These are phyloP conservation scores for Suhomyces choctaworum DNA, from an alignment of 1,139 yeast genomes.

Conservation along the genomic window DNA sequence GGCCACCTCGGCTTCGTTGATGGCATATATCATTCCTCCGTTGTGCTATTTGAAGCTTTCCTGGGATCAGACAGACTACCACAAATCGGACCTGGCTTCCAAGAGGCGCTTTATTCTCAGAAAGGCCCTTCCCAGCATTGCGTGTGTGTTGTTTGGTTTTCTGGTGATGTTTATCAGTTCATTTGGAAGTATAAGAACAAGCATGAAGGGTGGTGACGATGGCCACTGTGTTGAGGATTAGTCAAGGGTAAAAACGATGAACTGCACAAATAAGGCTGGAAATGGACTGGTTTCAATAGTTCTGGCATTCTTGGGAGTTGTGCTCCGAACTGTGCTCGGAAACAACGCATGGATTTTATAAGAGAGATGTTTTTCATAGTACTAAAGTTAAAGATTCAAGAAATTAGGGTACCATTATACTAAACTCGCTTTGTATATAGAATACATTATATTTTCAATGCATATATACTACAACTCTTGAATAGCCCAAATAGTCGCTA, in stretches of 20 bases:
- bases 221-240: constrained; percentile 43
- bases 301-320: too few species aligned
- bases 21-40: constrained; percentile 93
- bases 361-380: too few species aligned
- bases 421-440: too few species aligned
- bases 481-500: too few species aligned
- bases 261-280: too few species aligned
- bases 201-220: constrained; percentile 35
- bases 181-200: constrained; percentile 60
- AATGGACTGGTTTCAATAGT: too few species aligned
- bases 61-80: constrained; percentile 45
- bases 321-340: too few species aligned
- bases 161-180: constrained; percentile 79
- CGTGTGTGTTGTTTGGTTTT: constrained; percentile 71
- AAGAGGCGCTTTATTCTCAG: constrained; percentile 29
- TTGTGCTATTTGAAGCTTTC: constrained; percentile 72
- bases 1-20: constrained; percentile 86
- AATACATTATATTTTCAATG: too few species aligned
- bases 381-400: too few species aligned
- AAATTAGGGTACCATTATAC: too few species aligned
- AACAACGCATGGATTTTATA: too few species aligned
- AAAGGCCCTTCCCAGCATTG: constrained; percentile 53
- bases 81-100: constrained; percentile 30
- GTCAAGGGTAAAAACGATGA: constrained; percentile 1
- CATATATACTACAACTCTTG: too few species aligned